phyloP scores from a whole-genome alignment of 768 basidiomycete genomes.

The Dentipellis sp. region DNA sequence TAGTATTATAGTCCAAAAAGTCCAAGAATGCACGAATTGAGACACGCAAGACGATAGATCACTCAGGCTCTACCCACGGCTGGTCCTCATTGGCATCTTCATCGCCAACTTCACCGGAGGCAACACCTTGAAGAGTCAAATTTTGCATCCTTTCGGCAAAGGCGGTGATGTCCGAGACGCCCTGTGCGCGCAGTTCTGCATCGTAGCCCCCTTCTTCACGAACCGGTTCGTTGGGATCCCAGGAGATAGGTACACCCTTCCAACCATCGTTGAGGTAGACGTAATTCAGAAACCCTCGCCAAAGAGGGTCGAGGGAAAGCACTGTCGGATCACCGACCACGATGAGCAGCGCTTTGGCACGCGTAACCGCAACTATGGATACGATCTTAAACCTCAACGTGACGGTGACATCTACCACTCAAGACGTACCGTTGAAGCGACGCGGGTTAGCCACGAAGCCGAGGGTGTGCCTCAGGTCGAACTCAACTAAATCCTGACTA shows the following conservation, averaged over 20 bases:
- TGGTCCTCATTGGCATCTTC: slow-evolving; percentile 1
- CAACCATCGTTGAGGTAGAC: slow-evolving; percentile 45
- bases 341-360: slow-evolving; percentile 51
- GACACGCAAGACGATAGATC: neutral
- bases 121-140: slow-evolving; percentile 17
- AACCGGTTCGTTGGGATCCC: slow-evolving; percentile 37
- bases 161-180: slow-evolving; percentile 32
- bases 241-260: slow-evolving; percentile 38
- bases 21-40: too few relatives aligned
- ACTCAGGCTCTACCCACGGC: slow-evolving; percentile 2
- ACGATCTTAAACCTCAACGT: neutral
- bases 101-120: neutral
- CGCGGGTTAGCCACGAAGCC: slow-evolving; percentile 21
- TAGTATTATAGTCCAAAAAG: too few relatives aligned
- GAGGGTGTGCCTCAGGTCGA: slow-evolving; percentile 20
- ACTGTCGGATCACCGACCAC: slow-evolving; percentile 52
- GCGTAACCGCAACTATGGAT: slow-evolving; percentile 47
- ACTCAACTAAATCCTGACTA: slow-evolving; percentile 19
- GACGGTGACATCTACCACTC: neutral
- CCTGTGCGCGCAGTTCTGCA: slow-evolving; percentile 21
- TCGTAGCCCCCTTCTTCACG: slow-evolving; percentile 33
- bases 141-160: slow-evolving; percentile 28
- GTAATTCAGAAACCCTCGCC: slow-evolving; percentile 53
- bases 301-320: slow-evolving; percentile 51
- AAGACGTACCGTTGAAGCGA: slow-evolving; percentile 19